phyloP scores from a whole-genome alignment of 2,329 filamentous ascomycete genomes.

The Ophiognomonia clavigignenti-juglandacearum region DNA sequence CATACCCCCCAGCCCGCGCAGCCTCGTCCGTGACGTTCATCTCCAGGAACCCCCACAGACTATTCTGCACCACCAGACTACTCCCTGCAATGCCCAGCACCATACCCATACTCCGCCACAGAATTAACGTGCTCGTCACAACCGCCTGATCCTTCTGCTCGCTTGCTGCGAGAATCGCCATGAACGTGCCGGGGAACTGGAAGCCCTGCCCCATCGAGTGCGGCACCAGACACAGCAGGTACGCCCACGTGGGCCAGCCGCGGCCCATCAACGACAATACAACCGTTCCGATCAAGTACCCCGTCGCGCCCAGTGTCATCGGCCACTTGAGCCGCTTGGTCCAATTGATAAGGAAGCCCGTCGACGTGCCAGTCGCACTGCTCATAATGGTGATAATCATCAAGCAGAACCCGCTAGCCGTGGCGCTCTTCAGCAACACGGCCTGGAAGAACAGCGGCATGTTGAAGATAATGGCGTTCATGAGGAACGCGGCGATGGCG shows the following conservation, averaged over 20 bases:
- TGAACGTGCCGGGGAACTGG: conserved; percentile 59
- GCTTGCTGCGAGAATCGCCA: conserved; percentile 57
- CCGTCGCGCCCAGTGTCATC: conserved; percentile 43
- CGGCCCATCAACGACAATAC: conserved; percentile 45
- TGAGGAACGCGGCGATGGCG: conserved; percentile 43
- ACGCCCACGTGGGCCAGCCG: conserved; percentile 45
- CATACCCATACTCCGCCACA: conserved; percentile 66
- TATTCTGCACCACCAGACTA: conserved; percentile 70
- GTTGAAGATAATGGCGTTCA: conserved; percentile 56
- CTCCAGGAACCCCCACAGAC: conserved; percentile 55
- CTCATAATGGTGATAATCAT: conserved; percentile 56
- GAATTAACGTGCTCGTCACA: conserved; percentile 63
- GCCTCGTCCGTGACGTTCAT: conserved; percentile 41
- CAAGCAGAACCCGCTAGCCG: conserved; percentile 67
- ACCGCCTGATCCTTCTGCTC: conserved; percentile 61
- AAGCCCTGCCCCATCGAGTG: conserved; percentile 57
- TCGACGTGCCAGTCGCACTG: conserved; percentile 49
- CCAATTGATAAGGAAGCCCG: conserved; percentile 58
- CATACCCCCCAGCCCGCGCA: conserved; percentile 36
- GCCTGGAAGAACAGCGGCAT: conserved; percentile 73
- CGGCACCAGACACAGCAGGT: conserved; percentile 54
- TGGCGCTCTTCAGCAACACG: conserved; percentile 65
- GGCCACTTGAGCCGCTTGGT: conserved; percentile 57
- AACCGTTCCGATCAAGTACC: conserved; percentile 45
- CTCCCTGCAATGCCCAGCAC: conserved; percentile 70